Conservation (phyloP, 1,284 basidiomycete genomes). For the Leccinum subrobustum region DNA sequence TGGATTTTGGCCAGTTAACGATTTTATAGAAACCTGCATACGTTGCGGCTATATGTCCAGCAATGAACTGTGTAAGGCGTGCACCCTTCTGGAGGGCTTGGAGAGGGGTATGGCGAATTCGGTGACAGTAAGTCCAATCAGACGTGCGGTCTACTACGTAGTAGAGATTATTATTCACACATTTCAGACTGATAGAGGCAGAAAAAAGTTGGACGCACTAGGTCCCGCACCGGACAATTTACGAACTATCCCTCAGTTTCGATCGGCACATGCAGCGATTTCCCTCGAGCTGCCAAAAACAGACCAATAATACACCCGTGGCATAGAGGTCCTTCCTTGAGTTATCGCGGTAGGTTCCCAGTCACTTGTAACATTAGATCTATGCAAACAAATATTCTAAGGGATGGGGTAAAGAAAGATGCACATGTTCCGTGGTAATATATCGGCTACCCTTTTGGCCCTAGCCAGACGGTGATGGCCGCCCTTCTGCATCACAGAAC, state of each 20-base stretch:
- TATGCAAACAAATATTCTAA: neutral
- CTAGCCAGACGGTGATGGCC: conserved; percentile 17
- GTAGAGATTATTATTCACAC: neutral
- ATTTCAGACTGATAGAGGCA: conserved; percentile 59
- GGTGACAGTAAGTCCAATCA: conserved; percentile 55
- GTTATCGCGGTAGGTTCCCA: neutral
- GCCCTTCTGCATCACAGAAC: conserved; percentile 30
- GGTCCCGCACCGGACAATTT: conserved; percentile 57
- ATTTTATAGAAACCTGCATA: conserved; percentile 72
- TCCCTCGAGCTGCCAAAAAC: conserved; percentile 26
- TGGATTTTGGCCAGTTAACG: neutral
- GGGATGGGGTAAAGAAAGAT: neutral
- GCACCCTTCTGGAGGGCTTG: conserved; percentile 86
- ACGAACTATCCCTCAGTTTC: conserved; percentile 67
- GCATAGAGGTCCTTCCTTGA: neutral
- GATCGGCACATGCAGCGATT: conserved; percentile 34
- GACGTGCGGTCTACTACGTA: neutral
- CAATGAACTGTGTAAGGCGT: conserved; percentile 92
- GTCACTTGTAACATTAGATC: conserved; percentile 1
- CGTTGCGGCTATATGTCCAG: conserved; percentile 93
- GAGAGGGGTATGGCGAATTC: conserved; percentile 76
- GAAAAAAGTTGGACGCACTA: conserved; percentile 59
- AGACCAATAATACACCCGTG: conserved; percentile 6
- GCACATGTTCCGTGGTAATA: neutral
- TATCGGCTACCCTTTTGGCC: neutral